Conservation (phyloP, 306 rosid species). For the Canavalia gladiata region DNA sequence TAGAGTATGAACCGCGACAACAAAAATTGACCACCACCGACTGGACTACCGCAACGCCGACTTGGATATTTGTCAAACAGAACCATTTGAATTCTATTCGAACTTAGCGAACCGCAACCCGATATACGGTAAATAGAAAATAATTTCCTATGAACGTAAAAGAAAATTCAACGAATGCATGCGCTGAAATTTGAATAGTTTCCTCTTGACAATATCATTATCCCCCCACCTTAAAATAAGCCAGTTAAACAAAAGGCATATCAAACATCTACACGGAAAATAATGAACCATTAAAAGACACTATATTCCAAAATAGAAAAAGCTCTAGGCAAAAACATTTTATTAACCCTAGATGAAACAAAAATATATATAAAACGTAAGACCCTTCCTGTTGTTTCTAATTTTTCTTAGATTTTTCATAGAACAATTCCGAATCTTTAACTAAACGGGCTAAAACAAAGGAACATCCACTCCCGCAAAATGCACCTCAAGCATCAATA, state of each 20-base stretch:
- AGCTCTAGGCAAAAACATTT: not conserved
- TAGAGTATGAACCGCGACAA: not conserved
- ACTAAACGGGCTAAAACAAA: not conserved
- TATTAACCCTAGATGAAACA: not conserved
- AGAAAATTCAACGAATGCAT: conserved; percentile 38
- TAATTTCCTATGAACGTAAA: not conserved
- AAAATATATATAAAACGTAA: not conserved
- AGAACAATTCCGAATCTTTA: not conserved
- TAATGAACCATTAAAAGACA: not conserved
- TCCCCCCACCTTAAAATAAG: not conserved
- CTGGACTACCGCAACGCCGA: conserved; percentile 11
- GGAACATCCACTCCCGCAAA: not conserved
- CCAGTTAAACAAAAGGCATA: conserved; percentile 20
- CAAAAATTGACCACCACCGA: conserved; percentile 36
- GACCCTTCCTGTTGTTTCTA: not conserved
- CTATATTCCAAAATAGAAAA: not conserved
- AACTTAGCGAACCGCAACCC: conserved; percentile 9
- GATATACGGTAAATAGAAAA: conserved; percentile 41
- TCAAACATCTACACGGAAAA: not conserved
- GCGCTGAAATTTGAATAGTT: conserved; percentile 48
- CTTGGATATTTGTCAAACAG: not conserved
- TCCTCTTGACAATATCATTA: conserved; percentile 28
- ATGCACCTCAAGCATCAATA: no score
- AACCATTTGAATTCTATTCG: not conserved
- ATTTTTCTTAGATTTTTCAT: not conserved